Percentiles rank a stretch among this genome's conserved stretches.
phyloP scores from a whole-genome alignment of 495 filamentous ascomycete species.

The Beverwykella pulmonaria region DNA sequence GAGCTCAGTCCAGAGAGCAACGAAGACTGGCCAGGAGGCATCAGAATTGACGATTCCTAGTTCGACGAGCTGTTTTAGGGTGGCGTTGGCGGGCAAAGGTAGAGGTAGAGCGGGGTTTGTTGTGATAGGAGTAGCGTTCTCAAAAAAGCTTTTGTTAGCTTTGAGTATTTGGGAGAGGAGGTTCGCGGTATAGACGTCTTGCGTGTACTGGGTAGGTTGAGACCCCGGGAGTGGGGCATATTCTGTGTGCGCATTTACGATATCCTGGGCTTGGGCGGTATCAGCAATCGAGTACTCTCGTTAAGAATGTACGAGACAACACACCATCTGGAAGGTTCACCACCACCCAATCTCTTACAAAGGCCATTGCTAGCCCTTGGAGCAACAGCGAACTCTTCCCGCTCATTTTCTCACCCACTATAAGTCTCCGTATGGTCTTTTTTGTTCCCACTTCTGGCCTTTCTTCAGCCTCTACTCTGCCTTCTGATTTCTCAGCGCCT shows the following conservation, averaged over 20 bases:
- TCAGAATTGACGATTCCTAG: slow-evolving; percentile 74
- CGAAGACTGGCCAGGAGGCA: slow-evolving; percentile 78
- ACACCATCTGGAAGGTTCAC: slow-evolving; percentile 89
- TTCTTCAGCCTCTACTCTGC: background rate
- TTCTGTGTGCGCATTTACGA: slow-evolving; percentile 74
- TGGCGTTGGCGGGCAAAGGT: slow-evolving; percentile 59
- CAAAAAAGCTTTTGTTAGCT: slow-evolving; percentile 66
- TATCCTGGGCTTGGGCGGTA: slow-evolving; percentile 67
- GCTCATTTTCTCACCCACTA: slow-evolving; percentile 71
- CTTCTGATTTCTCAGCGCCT: slow-evolving; percentile 20
- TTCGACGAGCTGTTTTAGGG: slow-evolving; percentile 67
- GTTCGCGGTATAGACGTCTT: slow-evolving; percentile 72
- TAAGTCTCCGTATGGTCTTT: slow-evolving; percentile 63
- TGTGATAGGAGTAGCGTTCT: slow-evolving; percentile 61
- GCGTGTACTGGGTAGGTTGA: slow-evolving; percentile 67
- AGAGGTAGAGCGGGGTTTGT: slow-evolving; percentile 63
- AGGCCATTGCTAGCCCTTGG: slow-evolving; percentile 81
- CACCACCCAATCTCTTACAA: slow-evolving; percentile 84
- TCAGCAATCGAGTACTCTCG: background rate
- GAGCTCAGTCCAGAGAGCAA: slow-evolving; percentile 78
- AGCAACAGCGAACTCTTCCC: slow-evolving; percentile 87
- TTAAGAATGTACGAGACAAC: slow-evolving; percentile 12
- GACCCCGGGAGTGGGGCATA: slow-evolving; percentile 70
- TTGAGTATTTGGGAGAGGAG: slow-evolving; percentile 69
- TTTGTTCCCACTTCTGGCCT: slow-evolving; percentile 53